A percentile compares a stretch with the other conserved stretches of the same genome.
phyloP scores from a whole-genome alignment of 2,329 filamentous ascomycete species.

The Phaeosphaeria sp. region DNA sequence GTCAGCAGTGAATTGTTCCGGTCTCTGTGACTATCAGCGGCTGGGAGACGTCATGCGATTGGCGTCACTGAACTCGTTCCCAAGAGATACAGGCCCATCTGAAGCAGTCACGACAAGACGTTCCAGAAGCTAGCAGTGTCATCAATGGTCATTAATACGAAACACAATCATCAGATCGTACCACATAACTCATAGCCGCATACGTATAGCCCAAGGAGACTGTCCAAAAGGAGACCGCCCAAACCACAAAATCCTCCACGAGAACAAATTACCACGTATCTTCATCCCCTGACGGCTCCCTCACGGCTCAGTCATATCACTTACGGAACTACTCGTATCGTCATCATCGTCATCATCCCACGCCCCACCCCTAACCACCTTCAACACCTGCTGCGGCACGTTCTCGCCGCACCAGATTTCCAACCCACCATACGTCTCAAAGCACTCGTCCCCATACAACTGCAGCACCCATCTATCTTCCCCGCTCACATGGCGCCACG shows the following conservation, averaged over 20 bases:
- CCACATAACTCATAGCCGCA: background rate
- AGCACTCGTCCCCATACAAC: constrained; percentile 38
- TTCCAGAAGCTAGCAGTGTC: background rate
- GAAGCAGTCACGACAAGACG: too few relatives aligned
- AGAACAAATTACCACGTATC: background rate
- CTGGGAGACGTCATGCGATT: too few relatives aligned
- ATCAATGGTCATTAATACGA: background rate
- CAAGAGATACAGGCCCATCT: too few relatives aligned
- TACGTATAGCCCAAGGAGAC: background rate
- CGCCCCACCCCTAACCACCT: constrained; percentile 19
- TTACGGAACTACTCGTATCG: background rate
- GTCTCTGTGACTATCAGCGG: too few relatives aligned
- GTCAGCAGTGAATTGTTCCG: too few relatives aligned
- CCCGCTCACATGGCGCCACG: constrained; percentile 14
- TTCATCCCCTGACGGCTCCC: background rate
- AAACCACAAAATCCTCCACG: background rate
- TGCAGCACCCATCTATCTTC: constrained; percentile 36
- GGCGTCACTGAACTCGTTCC: too few relatives aligned
- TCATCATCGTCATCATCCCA: constrained; percentile 20
- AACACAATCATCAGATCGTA: background rate
- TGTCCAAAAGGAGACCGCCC: too few relatives aligned
- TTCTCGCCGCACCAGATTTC: constrained; percentile 31
- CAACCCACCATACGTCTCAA: constrained; percentile 34
- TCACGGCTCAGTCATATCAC: constrained; percentile 2
- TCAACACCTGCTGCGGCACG: constrained; percentile 39